Evolutionary conservation across 305 asterid species (phyloP).

Genomic region (Solanum chacoense): DNA sequence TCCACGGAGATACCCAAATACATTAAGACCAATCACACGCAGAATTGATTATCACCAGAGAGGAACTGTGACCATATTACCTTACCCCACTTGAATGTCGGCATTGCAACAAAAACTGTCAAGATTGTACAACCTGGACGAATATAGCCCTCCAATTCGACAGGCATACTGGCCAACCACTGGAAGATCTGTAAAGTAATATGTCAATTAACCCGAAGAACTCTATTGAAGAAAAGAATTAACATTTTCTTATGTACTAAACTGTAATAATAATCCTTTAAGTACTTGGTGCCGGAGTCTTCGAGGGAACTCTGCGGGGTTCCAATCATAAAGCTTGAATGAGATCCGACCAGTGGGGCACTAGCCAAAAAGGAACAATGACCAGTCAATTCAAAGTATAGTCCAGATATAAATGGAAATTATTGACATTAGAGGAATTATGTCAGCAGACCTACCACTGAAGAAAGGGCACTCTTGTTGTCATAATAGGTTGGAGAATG

Average conservation of each 20-base stretch:
- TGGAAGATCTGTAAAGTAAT: constrained; percentile 55
- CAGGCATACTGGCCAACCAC: constrained; percentile 95
- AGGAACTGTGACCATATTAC: constrained; percentile 20
- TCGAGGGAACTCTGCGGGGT: constrained; percentile 92
- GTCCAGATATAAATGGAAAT: not conserved
- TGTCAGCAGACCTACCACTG: constrained; percentile 34
- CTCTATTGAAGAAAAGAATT: constrained; percentile 8
- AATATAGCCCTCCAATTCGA: constrained; percentile 87
- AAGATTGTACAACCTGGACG: constrained; percentile 94
- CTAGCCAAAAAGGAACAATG: constrained; percentile 26
- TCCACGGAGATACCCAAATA: not conserved
- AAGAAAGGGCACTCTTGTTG: constrained; percentile 59
- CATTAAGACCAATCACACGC: not conserved
- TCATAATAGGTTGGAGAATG: constrained; percentile 47
- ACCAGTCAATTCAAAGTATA: constrained; percentile 1
- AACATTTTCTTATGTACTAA: constrained; percentile 33
- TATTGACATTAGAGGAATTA: not conserved
- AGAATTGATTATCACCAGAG: not conserved
- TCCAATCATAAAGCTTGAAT: constrained; percentile 94
- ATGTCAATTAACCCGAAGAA: constrained; percentile 15
- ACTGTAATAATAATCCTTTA: constrained; percentile 58
- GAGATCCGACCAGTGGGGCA: constrained; percentile 89
- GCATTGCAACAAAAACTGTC: constrained; percentile 79
- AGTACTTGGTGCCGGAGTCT: constrained; percentile 91
- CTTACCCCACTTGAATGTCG: constrained; percentile 64